Conservation (phyloP, 2,329 filamentous ascomycete species). For the Fusarium bactridioides region DNA sequence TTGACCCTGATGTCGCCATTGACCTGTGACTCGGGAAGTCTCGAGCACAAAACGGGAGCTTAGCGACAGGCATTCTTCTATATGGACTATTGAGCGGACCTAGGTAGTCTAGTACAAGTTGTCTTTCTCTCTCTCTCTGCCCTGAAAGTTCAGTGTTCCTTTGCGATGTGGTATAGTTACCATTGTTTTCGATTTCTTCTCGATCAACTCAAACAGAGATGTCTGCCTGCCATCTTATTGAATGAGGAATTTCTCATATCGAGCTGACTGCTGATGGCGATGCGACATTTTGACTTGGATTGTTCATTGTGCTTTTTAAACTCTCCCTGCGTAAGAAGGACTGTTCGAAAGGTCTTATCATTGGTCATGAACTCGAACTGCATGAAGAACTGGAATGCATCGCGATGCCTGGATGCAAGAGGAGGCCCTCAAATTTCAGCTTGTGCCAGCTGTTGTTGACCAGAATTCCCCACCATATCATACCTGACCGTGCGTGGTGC, state of each 20-base stretch:
- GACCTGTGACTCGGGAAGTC: constrained; percentile 1
- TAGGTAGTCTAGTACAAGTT: not conserved
- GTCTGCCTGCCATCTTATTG: not conserved
- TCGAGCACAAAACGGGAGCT: constrained; percentile 2
- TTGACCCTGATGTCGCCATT: not conserved
- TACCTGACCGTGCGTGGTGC: constrained; percentile 12
- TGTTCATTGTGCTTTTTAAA: not conserved
- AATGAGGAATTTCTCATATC: not conserved
- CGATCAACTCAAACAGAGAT: not conserved
- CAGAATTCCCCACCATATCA: constrained; percentile 28
- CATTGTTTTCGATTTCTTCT: not conserved
- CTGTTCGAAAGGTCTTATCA: constrained; percentile 3
- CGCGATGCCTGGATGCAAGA: constrained; percentile 26
- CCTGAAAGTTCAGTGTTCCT: not conserved
- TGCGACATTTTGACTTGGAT: not conserved
- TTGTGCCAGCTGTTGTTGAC: constrained; percentile 15
- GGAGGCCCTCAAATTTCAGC: constrained; percentile 19
- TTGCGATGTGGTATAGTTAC: constrained; percentile 5
- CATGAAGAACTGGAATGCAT: constrained; percentile 42
- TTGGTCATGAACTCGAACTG: constrained; percentile 5
- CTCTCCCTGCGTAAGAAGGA: constrained; percentile 24
- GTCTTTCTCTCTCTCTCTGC: not conserved
- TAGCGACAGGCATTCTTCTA: not conserved
- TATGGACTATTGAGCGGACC: not conserved
- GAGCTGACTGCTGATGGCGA: not conserved